These are phyloP conservation scores for Annulohypoxylon bovei DNA, from an alignment of 495 filamentous ascomycete species.

Conservation along the genomic window DNA sequence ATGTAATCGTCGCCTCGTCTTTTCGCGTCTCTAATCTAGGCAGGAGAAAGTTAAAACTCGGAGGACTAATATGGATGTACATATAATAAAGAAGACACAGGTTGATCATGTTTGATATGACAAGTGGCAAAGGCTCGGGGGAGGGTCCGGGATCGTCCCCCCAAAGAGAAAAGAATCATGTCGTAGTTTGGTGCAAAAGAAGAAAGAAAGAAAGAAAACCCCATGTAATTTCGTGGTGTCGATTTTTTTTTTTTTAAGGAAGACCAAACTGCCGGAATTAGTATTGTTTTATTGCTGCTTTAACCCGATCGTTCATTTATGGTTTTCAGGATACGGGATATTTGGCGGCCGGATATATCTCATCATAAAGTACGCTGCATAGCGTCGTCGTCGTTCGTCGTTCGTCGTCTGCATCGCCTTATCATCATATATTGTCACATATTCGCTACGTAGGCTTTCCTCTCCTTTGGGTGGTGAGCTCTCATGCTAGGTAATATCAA, in stretches of 20 bases:
- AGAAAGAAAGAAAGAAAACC: background rate
- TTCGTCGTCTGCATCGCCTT: too few relatives aligned
- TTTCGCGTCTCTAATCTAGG: background rate
- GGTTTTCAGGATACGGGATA: constrained; percentile 26
- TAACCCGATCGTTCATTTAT: constrained; percentile 24
- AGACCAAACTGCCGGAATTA: background rate
- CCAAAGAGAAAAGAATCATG: constrained; percentile 24
- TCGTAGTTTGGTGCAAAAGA: constrained; percentile 22
- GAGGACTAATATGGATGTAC: constrained; percentile 36
- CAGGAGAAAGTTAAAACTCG: background rate
- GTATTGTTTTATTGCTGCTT: constrained; percentile 26
- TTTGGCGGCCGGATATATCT: constrained; percentile 23
- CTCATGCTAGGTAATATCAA: constrained; percentile 34
- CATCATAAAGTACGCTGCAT: constrained; percentile 29
- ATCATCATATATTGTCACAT: constrained; percentile 26
- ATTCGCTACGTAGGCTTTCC: background rate
- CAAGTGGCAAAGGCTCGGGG: constrained; percentile 12
- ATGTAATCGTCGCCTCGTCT: constrained; percentile 68
- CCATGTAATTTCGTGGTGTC: background rate
- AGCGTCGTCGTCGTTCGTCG: background rate
- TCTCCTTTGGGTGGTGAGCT: constrained; percentile 11
- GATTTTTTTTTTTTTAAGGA: background rate
- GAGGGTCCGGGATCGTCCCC: constrained; percentile 23
- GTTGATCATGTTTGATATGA: constrained; percentile 41
- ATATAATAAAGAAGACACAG: constrained; percentile 34